These are phyloP conservation scores for Fusarium nelsonii DNA, from an alignment of 2,329 filamentous ascomycete genomes.

Conservation along the genomic window DNA sequence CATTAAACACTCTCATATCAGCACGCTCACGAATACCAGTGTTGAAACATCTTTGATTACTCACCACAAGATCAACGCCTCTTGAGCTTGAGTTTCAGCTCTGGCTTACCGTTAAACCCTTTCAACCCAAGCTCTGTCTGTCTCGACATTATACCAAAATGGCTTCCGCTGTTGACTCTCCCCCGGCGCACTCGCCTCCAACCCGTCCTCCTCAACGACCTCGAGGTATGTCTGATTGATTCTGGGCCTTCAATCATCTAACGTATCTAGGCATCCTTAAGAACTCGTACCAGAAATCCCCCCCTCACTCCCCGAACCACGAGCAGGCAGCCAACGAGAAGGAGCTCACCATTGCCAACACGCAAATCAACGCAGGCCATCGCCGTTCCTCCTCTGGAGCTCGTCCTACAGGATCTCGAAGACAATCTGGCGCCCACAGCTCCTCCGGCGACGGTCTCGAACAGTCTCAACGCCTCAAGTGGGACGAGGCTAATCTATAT, in stretches of 20 bases:
- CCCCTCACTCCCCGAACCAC: slow-evolving; percentile 63
- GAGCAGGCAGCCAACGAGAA: slow-evolving; percentile 72
- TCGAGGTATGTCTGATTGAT: slow-evolving; percentile 55
- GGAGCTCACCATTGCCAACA: slow-evolving; percentile 94
- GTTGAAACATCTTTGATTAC: slow-evolving; percentile 3
- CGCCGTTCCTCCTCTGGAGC: slow-evolving; percentile 82
- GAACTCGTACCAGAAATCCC: slow-evolving; percentile 79
- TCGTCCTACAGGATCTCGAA: slow-evolving; percentile 74
- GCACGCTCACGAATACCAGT: neutral
- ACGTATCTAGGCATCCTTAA: slow-evolving; percentile 84
- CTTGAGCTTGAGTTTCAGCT: slow-evolving; percentile 15
- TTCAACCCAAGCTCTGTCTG: slow-evolving; percentile 27
- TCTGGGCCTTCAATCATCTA: neutral
- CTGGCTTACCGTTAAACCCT: slow-evolving; percentile 33
- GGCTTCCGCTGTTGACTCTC: slow-evolving; percentile 56
- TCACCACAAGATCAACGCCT: slow-evolving; percentile 24
- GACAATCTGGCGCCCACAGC: slow-evolving; percentile 70
- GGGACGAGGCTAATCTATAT: slow-evolving; percentile 98
- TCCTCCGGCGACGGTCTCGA: slow-evolving; percentile 59
- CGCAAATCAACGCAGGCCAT: slow-evolving; percentile 90
- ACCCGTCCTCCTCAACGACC: slow-evolving; percentile 58
- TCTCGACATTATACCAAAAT: slow-evolving; percentile 50
- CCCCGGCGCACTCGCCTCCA: slow-evolving; percentile 59
- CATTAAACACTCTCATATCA: slow-evolving; percentile 10
- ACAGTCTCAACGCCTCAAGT: slow-evolving; percentile 83